Conservation (phyloP, 257 asterid species). For the Solanum pinnatisectum region DNA sequence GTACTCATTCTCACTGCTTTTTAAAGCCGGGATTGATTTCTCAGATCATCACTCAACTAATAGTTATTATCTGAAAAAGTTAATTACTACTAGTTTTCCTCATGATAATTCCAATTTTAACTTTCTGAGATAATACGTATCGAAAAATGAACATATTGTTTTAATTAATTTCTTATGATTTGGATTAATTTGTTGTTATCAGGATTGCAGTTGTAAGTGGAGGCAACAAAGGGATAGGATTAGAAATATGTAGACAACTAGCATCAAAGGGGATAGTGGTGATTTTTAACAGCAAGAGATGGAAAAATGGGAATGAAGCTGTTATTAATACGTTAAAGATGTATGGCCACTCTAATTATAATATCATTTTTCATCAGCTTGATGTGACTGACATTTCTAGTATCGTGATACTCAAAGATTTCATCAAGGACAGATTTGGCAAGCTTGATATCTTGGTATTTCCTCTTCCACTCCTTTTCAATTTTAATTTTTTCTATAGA, state of each 20-base stretch:
- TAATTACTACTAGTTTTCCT: neutral
- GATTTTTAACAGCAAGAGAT: slow-evolving; percentile 33
- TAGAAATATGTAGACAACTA: slow-evolving; percentile 28
- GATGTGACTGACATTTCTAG: slow-evolving; percentile 31
- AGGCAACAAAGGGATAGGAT: slow-evolving; percentile 43
- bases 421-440: slow-evolving; percentile 22
- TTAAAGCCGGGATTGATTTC: neutral
- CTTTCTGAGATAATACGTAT: neutral
- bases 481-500: neutral
- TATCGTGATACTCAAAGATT: slow-evolving; percentile 22
- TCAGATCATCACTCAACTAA: neutral
- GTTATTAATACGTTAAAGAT: slow-evolving; percentile 14
- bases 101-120: neutral
- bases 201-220: slow-evolving; percentile 48
- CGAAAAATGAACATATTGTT: neutral
- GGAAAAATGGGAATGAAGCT: slow-evolving; percentile 33
- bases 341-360: slow-evolving; percentile 1
- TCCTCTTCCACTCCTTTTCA: neutral
- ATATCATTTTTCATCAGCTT: slow-evolving; percentile 40
- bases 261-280: slow-evolving; percentile 31
- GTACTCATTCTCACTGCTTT: neutral
- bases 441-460: slow-evolving; percentile 48
- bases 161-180: neutral
- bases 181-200: neutral
- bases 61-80: neutral